phyloP scores from a whole-genome alignment of 1,139 yeast genomes.

The Diutina scorzettiae region DNA sequence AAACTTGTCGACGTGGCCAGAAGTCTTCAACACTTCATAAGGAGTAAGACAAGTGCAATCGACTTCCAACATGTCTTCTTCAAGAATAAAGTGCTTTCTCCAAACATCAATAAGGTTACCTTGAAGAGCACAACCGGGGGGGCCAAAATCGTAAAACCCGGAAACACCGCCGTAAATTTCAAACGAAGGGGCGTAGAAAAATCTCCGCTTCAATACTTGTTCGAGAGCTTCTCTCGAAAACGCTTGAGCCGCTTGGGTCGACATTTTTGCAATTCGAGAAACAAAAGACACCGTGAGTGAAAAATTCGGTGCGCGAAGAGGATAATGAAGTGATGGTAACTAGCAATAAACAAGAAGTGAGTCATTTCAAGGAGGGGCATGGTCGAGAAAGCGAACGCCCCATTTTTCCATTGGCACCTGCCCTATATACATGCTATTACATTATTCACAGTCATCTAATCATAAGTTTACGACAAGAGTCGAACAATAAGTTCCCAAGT shows the following conservation, averaged over 20 bases:
- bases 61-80: conserved; percentile 98
- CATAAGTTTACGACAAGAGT: conserved; percentile 31
- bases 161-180: conserved; percentile 98
- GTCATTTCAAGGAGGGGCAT: no score
- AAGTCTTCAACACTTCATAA: conserved; percentile 91
- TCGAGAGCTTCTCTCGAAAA: conserved; percentile 83
- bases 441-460: not conserved
- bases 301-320: no score
- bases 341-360: no score
- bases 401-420: no score
- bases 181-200: conserved; percentile 94
- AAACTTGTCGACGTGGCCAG: conserved; percentile 98
- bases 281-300: conserved; percentile 2
- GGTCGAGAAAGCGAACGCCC: no score
- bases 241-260: conserved; percentile 23
- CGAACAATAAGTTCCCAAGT: conserved; percentile 94
- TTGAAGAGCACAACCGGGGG: conserved; percentile 98
- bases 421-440: not conserved
- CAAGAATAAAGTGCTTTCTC: conserved; percentile 95
- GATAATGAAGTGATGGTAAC: no score
- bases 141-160: conserved; percentile 97
- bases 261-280: conserved; percentile 14
- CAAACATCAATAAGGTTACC: conserved; percentile 89
- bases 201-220: conserved; percentile 85
- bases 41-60: conserved; percentile 98